Base-by-base conservation (phyloP, 2,329 filamentous ascomycete species). In the Truncatella angustata region DNA sequence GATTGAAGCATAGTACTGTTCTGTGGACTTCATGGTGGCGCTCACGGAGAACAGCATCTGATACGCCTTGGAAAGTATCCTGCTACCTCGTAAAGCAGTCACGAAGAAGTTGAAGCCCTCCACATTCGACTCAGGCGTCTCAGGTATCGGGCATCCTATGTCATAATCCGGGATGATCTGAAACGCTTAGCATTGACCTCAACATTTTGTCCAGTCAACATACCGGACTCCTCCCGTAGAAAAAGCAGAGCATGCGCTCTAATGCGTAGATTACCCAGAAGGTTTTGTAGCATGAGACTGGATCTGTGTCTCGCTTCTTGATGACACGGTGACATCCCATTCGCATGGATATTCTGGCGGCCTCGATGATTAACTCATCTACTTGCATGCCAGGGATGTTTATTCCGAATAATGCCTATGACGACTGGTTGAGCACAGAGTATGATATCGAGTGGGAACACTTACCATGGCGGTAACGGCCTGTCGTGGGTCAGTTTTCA, bases 61-160 rank as follows among this genome's bases (percentile, higher is more conserved):
- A 32, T 42, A 50, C 18, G 47, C 36, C 23, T 50, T 42, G 3
- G 47, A 50, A 6, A 50, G 21, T 6, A 50, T 40, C 23, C 47
- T 30, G 18, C 36, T 18, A 18, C 47, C 36, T 18, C 47, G 24
- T 3, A 50, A 11, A 32, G 35, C 35, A 7, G 37, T 34, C 2
- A 50, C 5, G n/a, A 50, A 50, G 36, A 50, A 50, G 24, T 42
- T 42, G 18, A 50, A n/a, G 16, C 47, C 47, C 9, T 50, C 47
- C 2, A 50, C 23, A 3, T 50, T 23, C 16, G 47, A 35, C 16
- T 50, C 47, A 16, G 47, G 47, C 4, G 23, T 40, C 4, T 50
- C 47, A 16, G 47, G 35, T 18, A 50, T 14, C 6, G 47, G 47
- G 12, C 47, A 50, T 23, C 47, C 47, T 10, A 50, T 50, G 24